phyloP scores from a whole-genome alignment of 164 flowering plant genomes.

The Vitis labrusca region DNA sequence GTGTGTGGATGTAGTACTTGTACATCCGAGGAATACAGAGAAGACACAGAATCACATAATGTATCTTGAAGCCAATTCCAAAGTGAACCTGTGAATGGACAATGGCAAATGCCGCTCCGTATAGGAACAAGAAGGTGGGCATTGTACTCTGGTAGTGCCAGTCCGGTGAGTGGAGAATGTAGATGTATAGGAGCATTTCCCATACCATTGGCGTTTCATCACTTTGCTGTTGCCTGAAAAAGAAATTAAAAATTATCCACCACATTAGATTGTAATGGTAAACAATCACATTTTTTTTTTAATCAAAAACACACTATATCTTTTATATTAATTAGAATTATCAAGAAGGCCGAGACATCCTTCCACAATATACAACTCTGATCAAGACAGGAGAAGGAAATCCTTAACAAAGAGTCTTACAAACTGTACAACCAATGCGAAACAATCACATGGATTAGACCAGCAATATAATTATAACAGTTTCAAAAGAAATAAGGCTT shows the following conservation, averaged over 20 bases:
- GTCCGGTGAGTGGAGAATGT: constrained; percentile 82
- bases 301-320: too few species aligned
- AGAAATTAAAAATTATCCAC: neutral
- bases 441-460: too few species aligned
- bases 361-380: too few species aligned
- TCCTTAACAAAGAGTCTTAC: too few species aligned
- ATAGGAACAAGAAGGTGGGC: constrained; percentile 79
- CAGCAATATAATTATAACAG: too few species aligned
- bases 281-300: neutral
- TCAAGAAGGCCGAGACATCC: too few species aligned
- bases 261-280: neutral
- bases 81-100: constrained; percentile 55
- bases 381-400: too few species aligned
- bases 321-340: too few species aligned
- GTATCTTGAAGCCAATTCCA: constrained; percentile 64
- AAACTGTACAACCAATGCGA: too few species aligned
- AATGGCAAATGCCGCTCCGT: constrained; percentile 68
- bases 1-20: constrained; percentile 77
- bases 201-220: constrained; percentile 85
- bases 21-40: constrained; percentile 83
- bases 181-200: constrained; percentile 81
- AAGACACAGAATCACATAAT: constrained; percentile 62
- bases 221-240: constrained; percentile 56
- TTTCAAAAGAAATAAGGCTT: too few species aligned
- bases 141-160: constrained; percentile 89